Base-by-base conservation (phyloP, 768 basidiomycete genomes). In the Boletus bicolor region DNA sequence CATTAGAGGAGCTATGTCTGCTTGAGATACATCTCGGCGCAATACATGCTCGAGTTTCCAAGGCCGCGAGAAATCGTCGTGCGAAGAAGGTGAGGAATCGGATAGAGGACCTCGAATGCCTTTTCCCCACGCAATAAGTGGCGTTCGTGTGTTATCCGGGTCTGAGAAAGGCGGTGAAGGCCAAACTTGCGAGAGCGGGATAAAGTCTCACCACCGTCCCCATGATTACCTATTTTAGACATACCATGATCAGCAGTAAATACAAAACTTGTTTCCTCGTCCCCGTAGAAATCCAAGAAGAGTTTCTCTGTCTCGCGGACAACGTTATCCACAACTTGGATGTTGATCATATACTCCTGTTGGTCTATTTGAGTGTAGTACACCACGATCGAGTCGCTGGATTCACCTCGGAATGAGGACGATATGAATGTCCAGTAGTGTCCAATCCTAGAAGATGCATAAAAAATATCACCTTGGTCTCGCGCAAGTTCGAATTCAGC, bases 171-270 rank as follows among this genome's bases (percentile, higher is more conserved):
- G n/a, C n/a, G 43, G 11, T 62, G 57, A 59, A 53, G 36, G 19
- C 19, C 35, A 32, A 44, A 42, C 48, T 46, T 48, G 51, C 30
- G 9, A 37, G 43, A 37, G 45, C 30, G 19, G n/a, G 42, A 48
- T 47, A 8, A 46, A 43, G 50, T 68, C 76, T 66, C 64, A 88
- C 89, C 85, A 37, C 92, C 92, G 57, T 94, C 92, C 5, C 92
- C 92, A 55, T 94, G 92, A 64, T 93, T 93, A 12, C 92, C 92
- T 51, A 91, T 87, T 34, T 77, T 81, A 5, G 88, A 89, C 92
- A 94, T 94, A 9, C 92, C 92, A 65, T 94, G 92, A 68, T 94
- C 92, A 0, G 92, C 89, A 3, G 89, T 93, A 67, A 91, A 93
- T 34, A 93, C 71, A 64, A 79, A 93, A 55, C 81, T 82, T 0